Evolutionary conservation across 352 stramenopile species (phyloP).

Genomic region (Phytophthora niederhauseri): DNA sequence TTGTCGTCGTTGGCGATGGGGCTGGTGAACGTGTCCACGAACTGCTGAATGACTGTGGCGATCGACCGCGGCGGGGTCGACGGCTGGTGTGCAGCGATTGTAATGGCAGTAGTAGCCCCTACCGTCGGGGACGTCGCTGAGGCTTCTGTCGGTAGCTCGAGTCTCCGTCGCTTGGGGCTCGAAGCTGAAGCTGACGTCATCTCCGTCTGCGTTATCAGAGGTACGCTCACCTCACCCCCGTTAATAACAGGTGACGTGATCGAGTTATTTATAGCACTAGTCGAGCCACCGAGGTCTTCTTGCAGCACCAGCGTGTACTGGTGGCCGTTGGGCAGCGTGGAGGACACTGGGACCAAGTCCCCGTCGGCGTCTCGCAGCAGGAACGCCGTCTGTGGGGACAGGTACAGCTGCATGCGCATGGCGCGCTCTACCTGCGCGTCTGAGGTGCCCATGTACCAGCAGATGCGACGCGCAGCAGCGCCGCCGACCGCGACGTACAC

Average conservation of each 20-base stretch:
- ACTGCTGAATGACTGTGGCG: conserved; percentile 45
- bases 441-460: conserved; percentile 64
- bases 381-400: conserved; percentile 33
- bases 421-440: conserved; percentile 50
- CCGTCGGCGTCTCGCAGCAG: conserved; percentile 53
- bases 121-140: conserved; percentile 3
- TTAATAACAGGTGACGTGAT: neutral
- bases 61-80: conserved; percentile 21
- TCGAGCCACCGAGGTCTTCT: conserved; percentile 6
- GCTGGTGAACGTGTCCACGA: conserved; percentile 56
- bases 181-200: conserved; percentile 16
- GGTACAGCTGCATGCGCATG: conserved; percentile 44
- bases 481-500: conserved; percentile 26
- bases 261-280: conserved; percentile 4
- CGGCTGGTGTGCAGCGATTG: neutral
- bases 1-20: conserved; percentile 65
- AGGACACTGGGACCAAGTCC: conserved; percentile 48
- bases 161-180: conserved; percentile 23
- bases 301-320: conserved; percentile 41
- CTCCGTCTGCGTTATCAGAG: conserved; percentile 13
- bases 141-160: conserved; percentile 11
- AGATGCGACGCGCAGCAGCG: conserved; percentile 38
- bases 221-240: conserved; percentile 5
- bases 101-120: too few species aligned
- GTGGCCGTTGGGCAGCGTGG: conserved; percentile 40